phyloP scores from a whole-genome alignment of 2,329 filamentous ascomycete genomes.

The Davidsoniella eucalypti region DNA sequence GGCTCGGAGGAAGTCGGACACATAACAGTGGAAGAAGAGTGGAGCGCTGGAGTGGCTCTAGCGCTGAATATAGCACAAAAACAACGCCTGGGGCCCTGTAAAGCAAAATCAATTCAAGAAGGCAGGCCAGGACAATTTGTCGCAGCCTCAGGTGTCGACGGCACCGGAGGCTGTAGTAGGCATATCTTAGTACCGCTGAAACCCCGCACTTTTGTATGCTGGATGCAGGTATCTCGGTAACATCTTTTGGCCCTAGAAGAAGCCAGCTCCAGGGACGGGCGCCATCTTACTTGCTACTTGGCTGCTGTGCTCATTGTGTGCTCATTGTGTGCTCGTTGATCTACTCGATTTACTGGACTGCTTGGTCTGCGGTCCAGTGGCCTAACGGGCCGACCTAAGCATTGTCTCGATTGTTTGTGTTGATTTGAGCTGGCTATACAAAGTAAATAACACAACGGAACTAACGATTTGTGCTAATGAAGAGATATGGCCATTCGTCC shows the following conservation, averaged over 20 bases:
- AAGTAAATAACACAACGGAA: too few species aligned
- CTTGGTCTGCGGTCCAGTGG: too few species aligned
- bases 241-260: not conserved
- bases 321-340: too few species aligned
- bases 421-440: too few species aligned
- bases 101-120: not conserved
- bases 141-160: conserved; percentile 13
- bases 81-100: conserved; percentile 3
- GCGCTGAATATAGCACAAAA: conserved; percentile 8
- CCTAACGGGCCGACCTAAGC: too few species aligned
- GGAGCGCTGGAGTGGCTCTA: conserved; percentile 10
- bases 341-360: too few species aligned
- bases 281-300: too few species aligned
- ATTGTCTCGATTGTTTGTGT: too few species aligned
- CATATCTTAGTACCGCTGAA: conserved; percentile 9
- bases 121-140: conserved; percentile 2
- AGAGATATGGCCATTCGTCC: too few species aligned
- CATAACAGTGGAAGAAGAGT: conserved; percentile 13
- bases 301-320: too few species aligned
- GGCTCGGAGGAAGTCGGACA: conserved; percentile 14
- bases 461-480: too few species aligned
- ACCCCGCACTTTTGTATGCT: conserved; percentile 12
- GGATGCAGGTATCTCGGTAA: conserved; percentile 10
- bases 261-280: not conserved
- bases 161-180: not conserved